These are phyloP conservation scores for Inga oerstediana DNA, from an alignment of 306 rosid species.

Conservation along the genomic window DNA sequence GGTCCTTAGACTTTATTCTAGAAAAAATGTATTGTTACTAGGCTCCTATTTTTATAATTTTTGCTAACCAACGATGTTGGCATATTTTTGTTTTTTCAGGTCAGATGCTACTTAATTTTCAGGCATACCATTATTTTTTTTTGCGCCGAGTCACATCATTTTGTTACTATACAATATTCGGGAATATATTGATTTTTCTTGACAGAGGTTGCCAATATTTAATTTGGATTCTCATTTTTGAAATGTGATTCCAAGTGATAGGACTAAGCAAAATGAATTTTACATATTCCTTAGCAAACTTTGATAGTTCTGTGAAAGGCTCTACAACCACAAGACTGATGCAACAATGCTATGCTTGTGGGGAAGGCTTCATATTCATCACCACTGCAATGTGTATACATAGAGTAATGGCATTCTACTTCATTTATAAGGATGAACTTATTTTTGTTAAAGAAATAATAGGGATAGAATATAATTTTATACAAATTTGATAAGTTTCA, in stretches of 20 bases:
- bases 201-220: background rate
- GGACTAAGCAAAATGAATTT: background rate
- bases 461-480: too few species aligned
- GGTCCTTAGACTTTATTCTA: background rate
- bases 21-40: background rate
- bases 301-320: background rate
- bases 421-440: background rate
- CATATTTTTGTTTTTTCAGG: background rate
- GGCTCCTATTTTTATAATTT: background rate
- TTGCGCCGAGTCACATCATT: background rate
- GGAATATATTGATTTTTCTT: background rate
- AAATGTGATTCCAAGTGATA: background rate
- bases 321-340: too few species aligned
- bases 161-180: background rate
- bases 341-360: too few species aligned
- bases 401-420: background rate
- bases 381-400: background rate
- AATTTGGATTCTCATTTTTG: background rate
- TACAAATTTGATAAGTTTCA: background rate
- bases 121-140: background rate
- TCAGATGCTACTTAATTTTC: background rate
- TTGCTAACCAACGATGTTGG: background rate
- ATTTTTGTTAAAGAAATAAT: too few species aligned
- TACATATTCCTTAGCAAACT: background rate
- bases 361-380: background rate